Percentiles rank a stretch among this genome's conserved stretches.
Conservation (phyloP, 1,139 yeast species). For the Suhomyces atakaporum region DNA sequence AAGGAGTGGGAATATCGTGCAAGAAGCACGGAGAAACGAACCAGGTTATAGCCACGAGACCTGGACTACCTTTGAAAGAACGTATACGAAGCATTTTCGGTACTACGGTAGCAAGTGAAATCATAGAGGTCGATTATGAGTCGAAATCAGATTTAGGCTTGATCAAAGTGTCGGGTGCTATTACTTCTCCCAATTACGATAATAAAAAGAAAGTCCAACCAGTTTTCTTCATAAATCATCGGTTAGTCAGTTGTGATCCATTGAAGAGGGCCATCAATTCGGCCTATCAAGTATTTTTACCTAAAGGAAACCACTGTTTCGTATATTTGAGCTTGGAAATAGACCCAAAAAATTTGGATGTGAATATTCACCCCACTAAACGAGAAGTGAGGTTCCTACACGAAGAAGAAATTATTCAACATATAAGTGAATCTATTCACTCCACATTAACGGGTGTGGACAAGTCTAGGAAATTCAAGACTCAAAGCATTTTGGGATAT, state of each 20-base stretch:
- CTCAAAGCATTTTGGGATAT: constrained; percentile 55
- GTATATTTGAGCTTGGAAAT: constrained; percentile 70
- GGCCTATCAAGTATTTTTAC: constrained; percentile 66
- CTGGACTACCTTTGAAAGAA: constrained; percentile 52
- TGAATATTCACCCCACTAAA: constrained; percentile 94
- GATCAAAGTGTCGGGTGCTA: constrained; percentile 53
- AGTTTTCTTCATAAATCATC: constrained; percentile 78
- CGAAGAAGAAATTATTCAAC: constrained; percentile 83
- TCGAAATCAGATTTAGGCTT: constrained; percentile 41
- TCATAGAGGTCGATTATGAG: constrained; percentile 46
- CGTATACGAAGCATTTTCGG: constrained; percentile 78
- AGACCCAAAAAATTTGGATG: constrained; percentile 75
- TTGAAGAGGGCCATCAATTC: constrained; percentile 67
- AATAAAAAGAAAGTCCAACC: constrained; percentile 70
- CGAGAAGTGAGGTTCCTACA: constrained; percentile 83
- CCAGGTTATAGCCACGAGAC: constrained; percentile 56
- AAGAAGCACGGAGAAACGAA: constrained; percentile 73
- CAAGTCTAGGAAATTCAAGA: constrained; percentile 64
- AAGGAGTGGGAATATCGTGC: constrained; percentile 71
- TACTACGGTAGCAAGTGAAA: constrained; percentile 62
- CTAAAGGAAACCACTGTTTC: constrained; percentile 81
- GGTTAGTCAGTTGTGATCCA: constrained; percentile 84
- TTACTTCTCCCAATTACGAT: constrained; percentile 71
- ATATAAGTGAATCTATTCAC: constrained; percentile 53
- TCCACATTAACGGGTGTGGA: constrained; percentile 59